Base-by-base conservation (phyloP, 2,329 filamentous ascomycete species). In the Exophiala mesophila region DNA sequence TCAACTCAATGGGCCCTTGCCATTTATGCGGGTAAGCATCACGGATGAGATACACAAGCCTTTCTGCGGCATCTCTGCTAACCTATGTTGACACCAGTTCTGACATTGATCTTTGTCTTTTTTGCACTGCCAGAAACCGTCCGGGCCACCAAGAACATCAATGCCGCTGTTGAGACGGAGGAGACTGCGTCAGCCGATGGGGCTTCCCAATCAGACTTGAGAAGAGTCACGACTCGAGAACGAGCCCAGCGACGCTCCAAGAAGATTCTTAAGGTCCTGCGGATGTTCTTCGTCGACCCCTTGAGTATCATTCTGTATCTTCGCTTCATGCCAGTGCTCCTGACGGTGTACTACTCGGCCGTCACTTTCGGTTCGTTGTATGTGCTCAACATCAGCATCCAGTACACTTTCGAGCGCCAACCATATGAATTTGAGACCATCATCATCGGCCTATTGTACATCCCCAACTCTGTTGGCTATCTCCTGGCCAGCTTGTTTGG, bases 281-380 rank as follows among this genome's bases (percentile, higher is more conserved):
- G 80, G 52, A 74, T 78, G 29, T 70, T 76, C 44, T 69, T 92
- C 52, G 57, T 92, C 51, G 85, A 89, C 50, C 87, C 87, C 0
- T 66, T 94, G 7, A 73, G 72, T 9, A 79, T 88, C 36, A 69
- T 92, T 32, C 63, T 77, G 15, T 85, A 85, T 58, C 73, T 94
- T 9, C 80, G 80, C 9, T 88, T 85, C 58, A 83, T 84, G 1
- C 76, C 86, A 1, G 83, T 92, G 2, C 65, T 82, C 3, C 67
- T 89, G 38, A 85, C 80, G 0, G 85, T 92, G 10, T 79, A 80
- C 59, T 83, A 85, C 54, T 82, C 84, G 6, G 77, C 80, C 48
- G 77, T 90, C 52, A 82, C 85, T 4, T 92, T 90, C 59, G 82
- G 80, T 21, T 72, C 78, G 1, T 73, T 92, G 5, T 92, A 86